These are phyloP conservation scores for Neonothopanus nambi DNA, from an alignment of 1,284 basidiomycete genomes.

Conservation along the genomic window DNA sequence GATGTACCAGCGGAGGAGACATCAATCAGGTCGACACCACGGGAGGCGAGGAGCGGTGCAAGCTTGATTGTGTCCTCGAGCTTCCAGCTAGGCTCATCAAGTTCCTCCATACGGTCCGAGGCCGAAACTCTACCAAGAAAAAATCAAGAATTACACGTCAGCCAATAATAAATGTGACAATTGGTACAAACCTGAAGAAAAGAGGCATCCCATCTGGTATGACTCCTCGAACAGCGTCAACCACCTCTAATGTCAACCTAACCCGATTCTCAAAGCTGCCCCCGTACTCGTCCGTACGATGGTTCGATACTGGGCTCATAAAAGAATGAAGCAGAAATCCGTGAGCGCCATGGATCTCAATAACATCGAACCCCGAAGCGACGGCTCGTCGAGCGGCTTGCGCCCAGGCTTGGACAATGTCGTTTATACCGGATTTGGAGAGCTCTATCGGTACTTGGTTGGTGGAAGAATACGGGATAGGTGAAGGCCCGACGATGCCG, in stretches of 20 bases:
- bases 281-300: slow-evolving; percentile 62
- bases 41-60: slow-evolving; percentile 41
- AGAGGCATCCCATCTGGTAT: slow-evolving; percentile 56
- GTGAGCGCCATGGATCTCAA: slow-evolving; percentile 60
- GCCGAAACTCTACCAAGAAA: slow-evolving; percentile 45
- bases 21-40: slow-evolving; percentile 58
- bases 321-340: slow-evolving; percentile 49
- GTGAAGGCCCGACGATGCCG: slow-evolving; percentile 6
- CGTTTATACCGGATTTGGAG: slow-evolving; percentile 48
- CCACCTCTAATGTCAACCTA: slow-evolving; percentile 52
- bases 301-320: slow-evolving; percentile 55
- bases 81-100: slow-evolving; percentile 46
- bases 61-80: slow-evolving; percentile 52
- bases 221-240: slow-evolving; percentile 42
- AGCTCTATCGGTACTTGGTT: slow-evolving; percentile 6
- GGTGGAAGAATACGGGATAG: slow-evolving; percentile 3
- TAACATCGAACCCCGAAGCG: slow-evolving; percentile 51
- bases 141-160: slow-evolving; percentile 20
- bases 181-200: slow-evolving; percentile 52
- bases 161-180: slow-evolving; percentile 32
- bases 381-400: slow-evolving; percentile 49
- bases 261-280: slow-evolving; percentile 63
- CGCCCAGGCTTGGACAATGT: slow-evolving; percentile 54
- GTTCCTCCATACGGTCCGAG: slow-evolving; percentile 55
- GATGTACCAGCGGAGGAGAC: slow-evolving; percentile 53